Conservation (phyloP, 2,329 filamentous ascomycete genomes). For the Fusarium abutilonis region DNA sequence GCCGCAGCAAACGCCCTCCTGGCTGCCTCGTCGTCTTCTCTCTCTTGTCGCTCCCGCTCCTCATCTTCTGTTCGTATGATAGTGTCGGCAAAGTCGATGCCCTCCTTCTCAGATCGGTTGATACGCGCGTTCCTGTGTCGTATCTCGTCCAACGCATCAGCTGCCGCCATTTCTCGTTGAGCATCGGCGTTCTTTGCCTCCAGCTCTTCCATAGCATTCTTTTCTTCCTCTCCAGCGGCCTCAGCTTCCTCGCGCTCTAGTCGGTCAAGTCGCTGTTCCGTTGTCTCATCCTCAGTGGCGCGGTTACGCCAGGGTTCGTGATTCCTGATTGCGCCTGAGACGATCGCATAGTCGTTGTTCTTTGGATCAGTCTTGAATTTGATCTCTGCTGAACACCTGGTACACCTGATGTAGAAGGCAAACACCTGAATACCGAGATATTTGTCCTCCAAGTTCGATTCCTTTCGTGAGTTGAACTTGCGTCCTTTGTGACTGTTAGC, state of each 20-base stretch:
- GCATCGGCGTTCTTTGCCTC: constrained; percentile 94
- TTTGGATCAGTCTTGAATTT: constrained; percentile 95
- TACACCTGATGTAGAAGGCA: constrained; percentile 85
- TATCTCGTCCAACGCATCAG: constrained; percentile 95
- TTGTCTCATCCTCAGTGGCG: constrained; percentile 75
- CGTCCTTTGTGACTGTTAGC: constrained; percentile 51
- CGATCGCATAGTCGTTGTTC: constrained; percentile 86
- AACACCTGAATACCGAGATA: constrained; percentile 83
- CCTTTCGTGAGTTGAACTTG: constrained; percentile 85
- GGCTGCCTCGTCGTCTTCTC: constrained; percentile 85
- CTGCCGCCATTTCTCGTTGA: constrained; percentile 94
- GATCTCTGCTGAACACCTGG: constrained; percentile 85
- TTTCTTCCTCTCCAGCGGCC: constrained; percentile 72
- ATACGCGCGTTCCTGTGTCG: constrained; percentile 88
- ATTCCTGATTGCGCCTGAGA: constrained; percentile 88
- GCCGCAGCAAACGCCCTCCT: constrained; percentile 77
- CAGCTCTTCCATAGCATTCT: constrained; percentile 93
- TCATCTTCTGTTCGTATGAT: constrained; percentile 66
- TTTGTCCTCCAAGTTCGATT: constrained; percentile 89
- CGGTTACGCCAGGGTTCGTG: constrained; percentile 87
- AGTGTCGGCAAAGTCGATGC: constrained; percentile 67
- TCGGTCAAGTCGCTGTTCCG: constrained; percentile 86
- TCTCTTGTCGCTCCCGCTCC: constrained; percentile 73
- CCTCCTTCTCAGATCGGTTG: constrained; percentile 77
- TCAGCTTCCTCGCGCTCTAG: constrained; percentile 79